phyloP scores from a whole-genome alignment of 768 basidiomycete species.

The Coprinopsis cinerea region DNA sequence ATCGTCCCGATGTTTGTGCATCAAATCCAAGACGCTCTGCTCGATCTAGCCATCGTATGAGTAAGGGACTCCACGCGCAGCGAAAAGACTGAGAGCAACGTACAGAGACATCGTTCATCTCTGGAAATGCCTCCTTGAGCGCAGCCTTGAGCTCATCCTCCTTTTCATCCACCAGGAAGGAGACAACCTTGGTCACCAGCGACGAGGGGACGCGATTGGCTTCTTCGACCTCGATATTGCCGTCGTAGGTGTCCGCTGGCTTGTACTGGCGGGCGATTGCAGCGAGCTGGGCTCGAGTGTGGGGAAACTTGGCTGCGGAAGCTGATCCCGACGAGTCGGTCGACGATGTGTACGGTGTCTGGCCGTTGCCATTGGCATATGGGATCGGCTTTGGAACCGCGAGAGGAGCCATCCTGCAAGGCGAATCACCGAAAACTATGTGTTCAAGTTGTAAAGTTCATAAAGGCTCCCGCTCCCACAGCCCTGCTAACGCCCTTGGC shows the following conservation, averaged over 20 bases:
- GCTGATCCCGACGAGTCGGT: slow-evolving; percentile 6
- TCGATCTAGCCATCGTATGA: slow-evolving; percentile 50
- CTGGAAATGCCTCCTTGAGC: slow-evolving; percentile 58
- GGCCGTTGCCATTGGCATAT: slow-evolving; percentile 5
- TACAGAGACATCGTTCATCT: slow-evolving; percentile 65
- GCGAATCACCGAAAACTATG: background rate
- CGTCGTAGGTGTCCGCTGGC: slow-evolving; percentile 50
- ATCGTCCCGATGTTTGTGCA: slow-evolving; percentile 93
- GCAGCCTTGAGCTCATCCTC: slow-evolving; percentile 81
- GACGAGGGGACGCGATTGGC: slow-evolving; percentile 47
- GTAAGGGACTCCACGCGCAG: slow-evolving; percentile 1
- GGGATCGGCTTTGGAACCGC: slow-evolving; percentile 5
- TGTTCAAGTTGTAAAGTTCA: background rate
- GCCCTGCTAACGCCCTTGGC: slow-evolving; percentile 5
- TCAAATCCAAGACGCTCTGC: slow-evolving; percentile 85
- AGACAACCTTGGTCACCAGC: slow-evolving; percentile 67
- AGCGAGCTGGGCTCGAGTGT: slow-evolving; percentile 76
- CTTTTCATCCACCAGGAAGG: slow-evolving; percentile 70
- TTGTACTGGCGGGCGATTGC: slow-evolving; percentile 71
- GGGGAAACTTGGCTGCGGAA: slow-evolving; percentile 53
- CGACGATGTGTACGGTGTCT: background rate
- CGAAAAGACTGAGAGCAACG: slow-evolving; percentile 20
- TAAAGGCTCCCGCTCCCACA: slow-evolving; percentile 1
- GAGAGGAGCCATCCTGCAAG: slow-evolving; percentile 3
- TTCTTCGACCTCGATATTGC: slow-evolving; percentile 50